phyloP scores from a whole-genome alignment of 257 asterid genomes.

The Nicotiana tabacum region DNA sequence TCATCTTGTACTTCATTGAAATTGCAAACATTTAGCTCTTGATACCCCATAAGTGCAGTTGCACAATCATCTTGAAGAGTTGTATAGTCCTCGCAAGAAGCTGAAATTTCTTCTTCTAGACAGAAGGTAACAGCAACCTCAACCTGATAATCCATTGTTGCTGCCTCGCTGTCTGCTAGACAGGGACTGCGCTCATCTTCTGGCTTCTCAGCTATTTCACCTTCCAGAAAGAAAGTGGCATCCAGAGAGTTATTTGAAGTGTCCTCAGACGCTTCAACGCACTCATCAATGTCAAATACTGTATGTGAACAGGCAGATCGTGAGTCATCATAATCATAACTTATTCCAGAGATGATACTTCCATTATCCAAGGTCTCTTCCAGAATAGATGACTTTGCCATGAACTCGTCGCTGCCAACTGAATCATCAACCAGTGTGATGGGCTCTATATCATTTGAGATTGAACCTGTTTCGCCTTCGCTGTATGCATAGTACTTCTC shows the following conservation, averaged over 20 bases:
- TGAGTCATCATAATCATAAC: neutral
- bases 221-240: neutral
- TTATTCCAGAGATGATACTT: constrained; percentile 26
- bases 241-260: neutral
- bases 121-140: constrained; percentile 8
- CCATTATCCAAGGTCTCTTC: constrained; percentile 33
- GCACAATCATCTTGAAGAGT: neutral
- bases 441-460: neutral
- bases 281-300: constrained; percentile 15
- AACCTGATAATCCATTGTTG: constrained; percentile 5
- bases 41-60: neutral
- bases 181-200: constrained; percentile 6
- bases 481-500: constrained; percentile 19
- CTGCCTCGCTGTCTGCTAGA: constrained; percentile 3
- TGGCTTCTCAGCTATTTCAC: neutral
- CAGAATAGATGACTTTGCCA: neutral
- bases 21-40: neutral
- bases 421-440: constrained; percentile 7
- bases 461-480: neutral
- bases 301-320: constrained; percentile 10
- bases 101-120: constrained; percentile 1
- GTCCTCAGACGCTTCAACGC: neutral
- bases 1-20: constrained; percentile 3
- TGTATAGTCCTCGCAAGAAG: neutral
- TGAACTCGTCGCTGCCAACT: neutral